Conservation (phyloP, 2,329 filamentous ascomycete species). For the Penicillium polonicum region DNA sequence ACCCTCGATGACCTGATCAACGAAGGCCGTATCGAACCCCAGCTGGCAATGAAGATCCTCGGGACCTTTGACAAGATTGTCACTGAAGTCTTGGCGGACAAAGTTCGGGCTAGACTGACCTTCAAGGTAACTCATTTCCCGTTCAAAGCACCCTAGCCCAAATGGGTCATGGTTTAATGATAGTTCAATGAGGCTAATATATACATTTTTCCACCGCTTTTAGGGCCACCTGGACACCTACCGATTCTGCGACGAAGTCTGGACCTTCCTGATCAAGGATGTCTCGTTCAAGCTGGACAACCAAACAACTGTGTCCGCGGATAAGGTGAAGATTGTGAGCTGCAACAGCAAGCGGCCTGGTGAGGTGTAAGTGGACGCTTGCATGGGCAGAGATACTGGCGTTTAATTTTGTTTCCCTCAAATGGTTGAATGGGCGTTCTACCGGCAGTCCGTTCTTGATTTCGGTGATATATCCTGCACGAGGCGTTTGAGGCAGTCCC, state of each 20-base stretch:
- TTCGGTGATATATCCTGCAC: slow-evolving; percentile 6
- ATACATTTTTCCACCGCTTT: slow-evolving; percentile 9
- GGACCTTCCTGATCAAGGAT: slow-evolving; percentile 98
- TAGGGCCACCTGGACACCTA: slow-evolving; percentile 97
- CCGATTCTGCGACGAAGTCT: slow-evolving; percentile 98
- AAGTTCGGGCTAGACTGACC: slow-evolving; percentile 83
- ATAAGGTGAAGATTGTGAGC: slow-evolving; percentile 97
- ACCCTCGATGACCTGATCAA: slow-evolving; percentile 96
- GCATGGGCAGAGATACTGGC: slow-evolving; percentile 7
- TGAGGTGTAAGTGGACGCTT: slow-evolving; percentile 41
- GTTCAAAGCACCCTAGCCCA: slow-evolving; percentile 1
- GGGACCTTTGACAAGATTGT: slow-evolving; percentile 93
- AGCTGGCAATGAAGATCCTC: slow-evolving; percentile 97
- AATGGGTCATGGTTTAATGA: neutral
- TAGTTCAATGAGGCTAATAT: slow-evolving; percentile 15
- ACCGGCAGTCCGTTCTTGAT: slow-evolving; percentile 9
- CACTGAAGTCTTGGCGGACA: slow-evolving; percentile 85
- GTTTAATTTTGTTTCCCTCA: slow-evolving; percentile 11
- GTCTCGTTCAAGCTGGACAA: slow-evolving; percentile 98
- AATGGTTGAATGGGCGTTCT: slow-evolving; percentile 18
- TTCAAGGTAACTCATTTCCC: slow-evolving; percentile 73
- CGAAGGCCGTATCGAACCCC: slow-evolving; percentile 90
- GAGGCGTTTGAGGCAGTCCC: slow-evolving; percentile 5
- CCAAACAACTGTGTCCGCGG: slow-evolving; percentile 70
- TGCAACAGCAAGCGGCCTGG: slow-evolving; percentile 86